Percentiles rank a stretch among this genome's conserved stretches.
These are phyloP conservation scores for Echria macrotheca DNA, from an alignment of 495 filamentous ascomycete genomes.

Conservation along the genomic window DNA sequence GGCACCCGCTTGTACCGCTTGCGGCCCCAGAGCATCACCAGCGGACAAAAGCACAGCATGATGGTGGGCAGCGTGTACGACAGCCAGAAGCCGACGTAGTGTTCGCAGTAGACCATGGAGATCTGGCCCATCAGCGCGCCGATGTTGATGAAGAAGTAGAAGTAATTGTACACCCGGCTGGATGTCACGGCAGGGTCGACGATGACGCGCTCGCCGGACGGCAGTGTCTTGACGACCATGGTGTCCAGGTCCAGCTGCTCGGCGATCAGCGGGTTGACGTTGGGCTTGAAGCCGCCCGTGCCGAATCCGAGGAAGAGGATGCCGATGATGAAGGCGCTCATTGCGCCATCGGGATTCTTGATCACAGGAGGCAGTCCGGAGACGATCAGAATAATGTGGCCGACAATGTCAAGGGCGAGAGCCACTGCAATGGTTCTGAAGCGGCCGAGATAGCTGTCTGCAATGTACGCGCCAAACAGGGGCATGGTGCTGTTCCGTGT, in stretches of 20 bases:
- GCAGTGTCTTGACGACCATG: constrained; percentile 40
- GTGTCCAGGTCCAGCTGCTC: constrained; percentile 44
- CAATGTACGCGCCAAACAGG: constrained; percentile 60
- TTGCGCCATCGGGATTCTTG: constrained; percentile 42
- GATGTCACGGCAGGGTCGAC: constrained; percentile 62
- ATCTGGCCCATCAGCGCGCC: constrained; percentile 51
- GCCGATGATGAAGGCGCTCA: constrained; percentile 57
- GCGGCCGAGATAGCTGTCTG: constrained; percentile 67
- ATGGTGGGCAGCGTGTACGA: constrained; percentile 57
- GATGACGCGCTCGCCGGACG: constrained; percentile 59
- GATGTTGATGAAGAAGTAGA: constrained; percentile 68
- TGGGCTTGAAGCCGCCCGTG: constrained; percentile 62
- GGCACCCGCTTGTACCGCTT: constrained; percentile 53
- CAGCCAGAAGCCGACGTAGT: constrained; percentile 76
- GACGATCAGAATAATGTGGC: constrained; percentile 60
- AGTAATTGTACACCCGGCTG: constrained; percentile 56
- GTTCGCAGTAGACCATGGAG: constrained; percentile 60
- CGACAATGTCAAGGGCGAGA: constrained; percentile 54
- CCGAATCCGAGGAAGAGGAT: constrained; percentile 61
- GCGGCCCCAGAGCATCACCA: constrained; percentile 56
- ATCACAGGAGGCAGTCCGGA: constrained; percentile 60
- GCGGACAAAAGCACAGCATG: constrained; percentile 53
- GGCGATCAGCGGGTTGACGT: constrained; percentile 55
- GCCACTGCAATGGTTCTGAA: constrained; percentile 62
- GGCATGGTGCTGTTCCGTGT: too few relatives aligned